phyloP scores from a whole-genome alignment of 805 yeast genomes.

The Suhomyces tanzawaensis region DNA sequence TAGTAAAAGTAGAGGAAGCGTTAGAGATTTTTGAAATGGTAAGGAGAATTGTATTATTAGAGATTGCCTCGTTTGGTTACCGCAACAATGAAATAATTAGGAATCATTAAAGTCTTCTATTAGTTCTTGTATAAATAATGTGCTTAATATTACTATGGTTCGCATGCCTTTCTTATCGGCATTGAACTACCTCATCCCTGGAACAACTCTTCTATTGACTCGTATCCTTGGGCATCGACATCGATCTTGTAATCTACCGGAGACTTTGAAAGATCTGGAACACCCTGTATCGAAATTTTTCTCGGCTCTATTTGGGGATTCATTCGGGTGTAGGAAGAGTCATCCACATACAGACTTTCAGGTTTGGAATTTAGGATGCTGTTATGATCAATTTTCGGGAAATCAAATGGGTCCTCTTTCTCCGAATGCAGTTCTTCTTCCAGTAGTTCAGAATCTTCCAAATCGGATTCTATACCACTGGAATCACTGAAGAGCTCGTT shows the following conservation, averaged over 20 bases:
- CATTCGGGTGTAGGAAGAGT: too few relatives aligned
- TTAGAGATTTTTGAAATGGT: too few relatives aligned
- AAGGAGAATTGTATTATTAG: too few relatives aligned
- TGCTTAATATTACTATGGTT: too few relatives aligned
- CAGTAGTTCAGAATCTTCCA: not conserved
- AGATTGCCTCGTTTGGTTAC: too few relatives aligned
- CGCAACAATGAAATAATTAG: too few relatives aligned
- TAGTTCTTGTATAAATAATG: too few relatives aligned
- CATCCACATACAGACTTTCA: not conserved
- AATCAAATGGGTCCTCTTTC: not conserved
- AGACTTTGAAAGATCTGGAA: not conserved
- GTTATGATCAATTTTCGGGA: not conserved
- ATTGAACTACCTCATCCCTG: not conserved
- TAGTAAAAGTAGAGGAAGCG: too few relatives aligned
- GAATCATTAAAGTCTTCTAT: too few relatives aligned
- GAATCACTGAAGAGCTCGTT: slow-evolving; percentile 6
- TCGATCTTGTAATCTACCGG: not conserved
- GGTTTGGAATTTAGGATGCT: not conserved
- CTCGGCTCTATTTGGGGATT: too few relatives aligned
- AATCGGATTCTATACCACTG: slow-evolving; percentile 3
- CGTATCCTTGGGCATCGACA: slow-evolving; percentile 3
- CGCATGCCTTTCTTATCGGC: not conserved
- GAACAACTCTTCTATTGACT: slow-evolving; percentile 14
- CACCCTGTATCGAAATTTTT: not conserved
- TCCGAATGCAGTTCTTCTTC: not conserved